phyloP scores from a whole-genome alignment of 345 rosid species.

The Eucalyptus regnans region DNA sequence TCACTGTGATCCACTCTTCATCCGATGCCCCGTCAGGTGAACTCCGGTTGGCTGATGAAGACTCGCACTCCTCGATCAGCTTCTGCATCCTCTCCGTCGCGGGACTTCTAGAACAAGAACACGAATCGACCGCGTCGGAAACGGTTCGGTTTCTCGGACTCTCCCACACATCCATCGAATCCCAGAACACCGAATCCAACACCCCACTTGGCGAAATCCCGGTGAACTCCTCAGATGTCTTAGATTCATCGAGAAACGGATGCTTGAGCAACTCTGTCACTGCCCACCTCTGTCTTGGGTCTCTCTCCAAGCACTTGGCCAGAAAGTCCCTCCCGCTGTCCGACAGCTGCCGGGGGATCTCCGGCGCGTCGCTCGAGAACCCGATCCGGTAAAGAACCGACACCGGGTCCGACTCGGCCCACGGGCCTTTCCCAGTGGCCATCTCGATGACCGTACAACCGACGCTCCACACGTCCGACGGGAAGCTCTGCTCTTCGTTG shows the following conservation, averaged over 20 bases:
- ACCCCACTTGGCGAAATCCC: conserved; percentile 58
- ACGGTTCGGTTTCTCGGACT: background rate
- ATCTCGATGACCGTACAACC: conserved; percentile 76
- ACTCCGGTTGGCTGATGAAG: background rate
- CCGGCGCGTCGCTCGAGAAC: conserved; percentile 56
- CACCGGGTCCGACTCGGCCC: conserved; percentile 51
- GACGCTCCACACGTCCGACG: conserved; percentile 86
- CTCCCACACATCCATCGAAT: conserved; percentile 17
- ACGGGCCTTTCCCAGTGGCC: conserved; percentile 65
- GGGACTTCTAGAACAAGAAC: conserved; percentile 6
- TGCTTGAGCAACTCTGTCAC: conserved; percentile 58
- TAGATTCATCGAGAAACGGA: conserved; percentile 37
- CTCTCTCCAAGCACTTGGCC: conserved; percentile 44
- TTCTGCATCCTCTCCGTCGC: conserved; percentile 28
- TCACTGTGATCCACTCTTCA: conserved; percentile 58
- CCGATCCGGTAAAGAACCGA: conserved; percentile 70
- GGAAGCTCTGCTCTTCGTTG: conserved; percentile 69
- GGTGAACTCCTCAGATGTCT: background rate
- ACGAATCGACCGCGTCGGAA: background rate
- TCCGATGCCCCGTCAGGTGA: conserved; percentile 19
- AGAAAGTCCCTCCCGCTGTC: conserved; percentile 53
- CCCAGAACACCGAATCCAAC: conserved; percentile 73
- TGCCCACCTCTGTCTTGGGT: conserved; percentile 53
- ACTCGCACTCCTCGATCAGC: conserved; percentile 6
- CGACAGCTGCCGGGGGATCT: conserved; percentile 50